Percentiles rank a stretch among this genome's conserved stretches.
Conservation (phyloP, 225 moss, liverwort and hornwort species). For the Climacium dendroides region DNA sequence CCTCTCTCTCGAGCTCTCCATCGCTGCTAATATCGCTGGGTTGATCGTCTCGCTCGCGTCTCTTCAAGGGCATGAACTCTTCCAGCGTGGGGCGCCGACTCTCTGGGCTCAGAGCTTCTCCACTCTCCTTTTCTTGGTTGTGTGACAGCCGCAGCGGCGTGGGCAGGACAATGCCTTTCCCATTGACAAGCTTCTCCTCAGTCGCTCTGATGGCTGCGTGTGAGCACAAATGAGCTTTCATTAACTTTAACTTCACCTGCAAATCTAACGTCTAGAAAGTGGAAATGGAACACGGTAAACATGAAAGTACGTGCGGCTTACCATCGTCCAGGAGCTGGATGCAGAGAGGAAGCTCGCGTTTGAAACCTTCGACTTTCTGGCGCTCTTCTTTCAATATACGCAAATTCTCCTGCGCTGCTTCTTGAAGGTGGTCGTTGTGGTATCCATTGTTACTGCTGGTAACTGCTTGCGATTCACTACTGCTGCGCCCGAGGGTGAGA, state of each 20-base stretch:
- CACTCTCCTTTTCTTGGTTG: conserved; percentile 1
- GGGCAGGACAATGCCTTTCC: background rate
- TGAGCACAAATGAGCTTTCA: background rate
- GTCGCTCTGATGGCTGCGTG: conserved; percentile 55
- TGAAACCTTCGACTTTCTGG: conserved; percentile 91
- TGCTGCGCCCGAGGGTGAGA: conserved; percentile 50
- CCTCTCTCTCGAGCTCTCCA: background rate
- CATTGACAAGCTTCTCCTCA: conserved; percentile 34
- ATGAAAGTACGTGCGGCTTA: conserved; percentile 2
- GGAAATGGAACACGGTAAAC: background rate
- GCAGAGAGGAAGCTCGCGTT: conserved; percentile 88
- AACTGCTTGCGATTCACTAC: background rate
- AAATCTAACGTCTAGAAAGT: background rate
- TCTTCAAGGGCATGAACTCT: conserved; percentile 57
- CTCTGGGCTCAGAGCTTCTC: background rate
- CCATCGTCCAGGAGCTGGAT: conserved; percentile 89
- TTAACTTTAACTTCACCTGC: background rate
- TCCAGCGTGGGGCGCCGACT: conserved; percentile 21
- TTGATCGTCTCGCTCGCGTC: conserved; percentile 27
- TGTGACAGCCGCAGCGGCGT: background rate
- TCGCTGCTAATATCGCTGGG: conserved; percentile 3
- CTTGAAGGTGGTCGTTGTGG: conserved; percentile 9
- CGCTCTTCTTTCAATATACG: conserved; percentile 68
- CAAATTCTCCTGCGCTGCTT: conserved; percentile 50
- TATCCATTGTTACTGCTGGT: background rate